Base-by-base conservation (phyloP, 2,329 filamentous ascomycete species). In the Leptosphaerulina australis region DNA sequence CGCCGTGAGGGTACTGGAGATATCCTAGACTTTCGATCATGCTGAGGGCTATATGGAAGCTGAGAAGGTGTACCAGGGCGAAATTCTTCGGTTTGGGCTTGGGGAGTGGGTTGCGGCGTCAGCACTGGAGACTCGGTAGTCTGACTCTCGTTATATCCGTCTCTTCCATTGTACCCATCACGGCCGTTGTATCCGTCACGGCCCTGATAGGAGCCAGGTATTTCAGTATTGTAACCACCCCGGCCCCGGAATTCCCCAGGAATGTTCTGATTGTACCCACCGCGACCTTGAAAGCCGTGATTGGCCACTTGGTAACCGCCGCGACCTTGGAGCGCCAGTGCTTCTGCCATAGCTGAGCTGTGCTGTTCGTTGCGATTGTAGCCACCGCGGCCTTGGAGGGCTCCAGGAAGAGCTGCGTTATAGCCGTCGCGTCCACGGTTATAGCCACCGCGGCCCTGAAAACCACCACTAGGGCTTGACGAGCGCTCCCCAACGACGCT, bases 341-440 rank as follows among this genome's bases (percentile, higher is more conserved):
- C 57, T 33, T 68, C 64, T 12, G 58, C 38, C 49, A 58, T 63
- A 21, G 55, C 58, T 2, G 56, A 50, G 6, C 56, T 50, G 4
- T 53, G 54, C 18, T 45, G 46, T 12, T 66, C 63, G 29, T 58
- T 50, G 7, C 60, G 63, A 11, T 67, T 66, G 29, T 64, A 67
- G 9, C 67, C 65, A 4, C 66, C 66, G 29, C 67, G 67, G 7
- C 68, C 68, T 26, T 68, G 64, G 2, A 68, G 46, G 22, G 60
- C 63, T 14, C 63, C 60, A 4, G 67, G 65, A n/a, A 64, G 50
- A 12, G 61, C 50, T 9, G 63, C 56, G 37, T 72, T 72, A 44
- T 71, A 72, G n/a, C 69, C 69, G 38, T 69, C 67, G 20, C 69
- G 62, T 8, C 70, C 70, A n/a, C 60, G 57, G 28, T 70, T 67